Base-by-base conservation (phyloP, 768 basidiomycete genomes). In the Naganishia friedmannii region DNA sequence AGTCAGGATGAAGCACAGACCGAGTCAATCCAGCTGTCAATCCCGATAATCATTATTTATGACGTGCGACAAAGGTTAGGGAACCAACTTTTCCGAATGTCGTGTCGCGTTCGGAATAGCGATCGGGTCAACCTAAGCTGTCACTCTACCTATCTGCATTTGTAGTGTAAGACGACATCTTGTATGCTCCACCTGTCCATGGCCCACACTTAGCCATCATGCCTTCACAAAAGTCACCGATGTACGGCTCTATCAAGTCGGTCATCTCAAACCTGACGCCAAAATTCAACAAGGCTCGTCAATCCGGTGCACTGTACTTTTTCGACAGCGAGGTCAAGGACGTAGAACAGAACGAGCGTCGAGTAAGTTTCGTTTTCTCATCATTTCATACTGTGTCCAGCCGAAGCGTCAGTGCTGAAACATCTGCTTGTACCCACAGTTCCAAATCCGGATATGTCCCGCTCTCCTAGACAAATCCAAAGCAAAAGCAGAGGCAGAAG, bases 391-490 rank as follows among this genome's bases (percentile, higher is more conserved):
- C 23, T 46, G 32, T 2, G 26, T 13, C 26, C 51, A 2, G 34
- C n/a, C 2, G n/a, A 17, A n/a, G 26, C 23, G 48, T 26, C 23
- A 23, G 23, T 23, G n/a, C 19, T 26, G 3, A 26, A n/a, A n/a
- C 13, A 23, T 51, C 21, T 55, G 31, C n/a, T n/a, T 15, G n/a
- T 10, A 17, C n/a, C 17, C 21, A 15, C 76, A 96, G 94, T 96
- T 91, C 79, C 86, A 95, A 81, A 86, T 97, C 69, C 85, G 90
- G 71, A 81, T 91, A 48, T 96, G 93, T 74, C 90, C 92, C 15
- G 90, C 92, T 0, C 83, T 97, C 51, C 88, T 89, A 75, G 85
- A 91, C 75, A 97, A 96, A 79, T 86, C 88, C 3, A 76, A 77
- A 31, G 78, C 78, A 8, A 80, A 79, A 67, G 57, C 55, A 15